A percentile compares a stretch with the other conserved stretches of the same genome.
Evolutionary conservation across 352 stramenopile genomes (phyloP).

Genomic region (Aphanomyces euteiches): DNA sequence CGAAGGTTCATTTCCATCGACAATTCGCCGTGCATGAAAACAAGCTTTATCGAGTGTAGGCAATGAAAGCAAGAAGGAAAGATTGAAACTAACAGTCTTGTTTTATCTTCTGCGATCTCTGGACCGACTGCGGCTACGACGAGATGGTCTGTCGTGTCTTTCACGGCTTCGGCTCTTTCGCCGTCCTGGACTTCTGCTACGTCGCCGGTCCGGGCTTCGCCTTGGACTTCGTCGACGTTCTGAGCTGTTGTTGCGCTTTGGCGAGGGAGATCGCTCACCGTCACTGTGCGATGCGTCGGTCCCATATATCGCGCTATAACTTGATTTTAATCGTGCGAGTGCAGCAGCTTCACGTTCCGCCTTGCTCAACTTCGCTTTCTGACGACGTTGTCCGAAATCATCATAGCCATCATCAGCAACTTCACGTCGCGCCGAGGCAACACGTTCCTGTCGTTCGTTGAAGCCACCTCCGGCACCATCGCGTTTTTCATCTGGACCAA

Average conservation of each 20-base stretch:
- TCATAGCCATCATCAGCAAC: conserved; percentile 84
- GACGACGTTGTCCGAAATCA: conserved; percentile 60
- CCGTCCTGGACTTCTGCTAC: conserved; percentile 7
- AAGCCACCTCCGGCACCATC: conserved; percentile 77
- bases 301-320: conserved; percentile 41
- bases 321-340: conserved; percentile 70
- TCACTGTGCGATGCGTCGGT: not conserved
- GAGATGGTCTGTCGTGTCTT: not conserved
- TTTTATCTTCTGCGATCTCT: not conserved
- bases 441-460: conserved; percentile 76
- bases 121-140: conserved; percentile 2
- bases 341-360: conserved; percentile 76
- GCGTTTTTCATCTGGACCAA: conserved; percentile 64
- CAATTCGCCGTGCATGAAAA: not conserved
- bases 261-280: not conserved
- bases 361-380: conserved; percentile 68
- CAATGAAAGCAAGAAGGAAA: not conserved
- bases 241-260: too few species aligned
- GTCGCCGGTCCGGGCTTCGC: not conserved
- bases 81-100: not conserved
- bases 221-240: not conserved
- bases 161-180: not conserved
- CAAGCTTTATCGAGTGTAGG: not conserved
- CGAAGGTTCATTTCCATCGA: too few species aligned
- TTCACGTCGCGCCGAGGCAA: conserved; percentile 69